Base-by-base conservation (phyloP, 1,284 basidiomycete species). In the Cryptococcus deneoformans region DNA sequence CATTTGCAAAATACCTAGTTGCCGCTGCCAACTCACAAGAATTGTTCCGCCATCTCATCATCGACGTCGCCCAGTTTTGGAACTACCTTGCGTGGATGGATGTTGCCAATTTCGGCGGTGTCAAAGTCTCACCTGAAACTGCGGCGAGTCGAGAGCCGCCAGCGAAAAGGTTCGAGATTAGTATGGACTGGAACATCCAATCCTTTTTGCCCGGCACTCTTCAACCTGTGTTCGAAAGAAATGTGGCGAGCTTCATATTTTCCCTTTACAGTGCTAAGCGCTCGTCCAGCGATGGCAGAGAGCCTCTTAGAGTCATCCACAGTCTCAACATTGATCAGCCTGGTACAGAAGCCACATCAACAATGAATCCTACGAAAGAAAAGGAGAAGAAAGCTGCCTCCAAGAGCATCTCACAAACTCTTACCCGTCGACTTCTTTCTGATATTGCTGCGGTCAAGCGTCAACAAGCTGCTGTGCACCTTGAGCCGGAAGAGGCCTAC, bases 31-130 rank as follows among this genome's bases (percentile, higher is more conserved):
- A 89, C 38, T 89, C 90, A 10, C 88, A 97, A 68, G 96, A 99
- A 65, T 82, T 99, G 12, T 99, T 99, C 83, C 90, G 94, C 68
- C 92, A 97, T 65, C 81, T 99, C 29, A 87, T 89, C 69, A 83
- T 99, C 52, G 84, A 88, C 52, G 90, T 94, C 14, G 87, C 91
- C 16, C 85, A 89, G 34, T 96, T 89, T 79, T 99, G 95, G 81
- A 94, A 99, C 77, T 93, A 91, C 71, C 81, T 99, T 24, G 78
- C 98, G 7, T 96, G 93, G 84, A 92, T 98, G 90, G 96, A 99
- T 75, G 83, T 86, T 20, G 91, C 92, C 44, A 99, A 99, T 75
- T 86, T 89, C 76, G 92, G 89, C 20, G 95, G 92, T 3, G 85
- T 99, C 53, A 86, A 94, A 43, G 92, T 92, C 67, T 53, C 76